Base-by-base conservation (phyloP, 2,329 filamentous ascomycete genomes). In the Fragosphaeria purpurea region DNA sequence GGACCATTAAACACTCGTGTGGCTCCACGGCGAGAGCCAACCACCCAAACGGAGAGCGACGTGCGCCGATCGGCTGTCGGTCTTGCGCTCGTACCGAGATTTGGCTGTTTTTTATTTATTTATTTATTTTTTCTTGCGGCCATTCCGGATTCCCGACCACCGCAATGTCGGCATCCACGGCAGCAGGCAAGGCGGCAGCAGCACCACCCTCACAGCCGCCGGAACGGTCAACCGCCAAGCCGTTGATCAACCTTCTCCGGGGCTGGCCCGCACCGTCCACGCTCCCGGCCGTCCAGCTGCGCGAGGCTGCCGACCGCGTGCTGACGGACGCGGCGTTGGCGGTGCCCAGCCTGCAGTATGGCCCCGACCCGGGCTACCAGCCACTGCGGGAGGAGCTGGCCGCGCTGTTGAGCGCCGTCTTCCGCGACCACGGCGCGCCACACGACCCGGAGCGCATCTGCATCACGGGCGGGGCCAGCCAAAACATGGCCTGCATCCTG, bases 401-500 rank as follows among this genome's bases (percentile, higher is more conserved):
- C 4, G 62, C 67, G 40, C 95, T 87, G 86, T 71, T 95, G 41
- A 75, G 72, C 1, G 58, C 61, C 1, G 83, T 83, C 59, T 91
- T 88, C 62, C 8, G 50, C 57, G 48, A 22, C 7, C 47, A 50
- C 46, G 47, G 39, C 46, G 51, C 46, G 6, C 46, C 53, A 22
- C 57, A 64, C 6, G 71, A 73, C 11, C 61, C 74, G 4, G 72
- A 79, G 3, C 76, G 87, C 35, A 83, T 95, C 49, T 86, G 83
- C 62, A 83, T 95, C 62, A 87, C 86, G 0, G 88, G 89, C 43
- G 90, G 90, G 12, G 90, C 90, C 4, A 87, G 82, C 57, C 89
- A 95, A 71, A 89, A 83, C 62, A 65, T 95, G 3, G 88, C 85
- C 0, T 85, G 81, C 60, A 69, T 95, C 4, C 69, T 95, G 46